These are phyloP conservation scores for Breviolum minutum DNA, from an alignment of 73 alveolate genomes.

Conservation along the genomic window DNA sequence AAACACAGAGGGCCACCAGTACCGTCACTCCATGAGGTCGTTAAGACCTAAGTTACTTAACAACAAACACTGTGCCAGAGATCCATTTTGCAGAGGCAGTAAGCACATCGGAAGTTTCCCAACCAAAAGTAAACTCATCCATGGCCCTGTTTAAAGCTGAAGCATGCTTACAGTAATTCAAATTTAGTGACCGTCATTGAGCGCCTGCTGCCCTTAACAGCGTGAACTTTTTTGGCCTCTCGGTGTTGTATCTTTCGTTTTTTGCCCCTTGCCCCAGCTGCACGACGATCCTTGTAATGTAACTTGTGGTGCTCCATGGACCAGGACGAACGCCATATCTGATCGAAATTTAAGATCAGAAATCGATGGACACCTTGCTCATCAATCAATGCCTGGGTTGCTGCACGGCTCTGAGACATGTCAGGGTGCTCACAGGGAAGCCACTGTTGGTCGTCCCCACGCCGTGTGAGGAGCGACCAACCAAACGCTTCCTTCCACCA, in stretches of 20 bases:
- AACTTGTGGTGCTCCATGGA: not conserved
- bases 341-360: conserved; percentile 10
- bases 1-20: conserved; percentile 5
- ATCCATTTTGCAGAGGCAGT: not conserved
- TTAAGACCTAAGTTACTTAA: not conserved
- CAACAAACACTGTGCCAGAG: not conserved
- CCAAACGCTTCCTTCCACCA: not conserved
- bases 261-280: not conserved
- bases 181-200: not conserved
- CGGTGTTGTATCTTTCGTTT: not conserved
- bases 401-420: not conserved
- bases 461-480: not conserved
- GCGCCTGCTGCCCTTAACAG: not conserved
- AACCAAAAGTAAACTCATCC: too few species aligned
- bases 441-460: not conserved
- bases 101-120: not conserved
- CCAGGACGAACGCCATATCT: not conserved
- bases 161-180: not conserved
- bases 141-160: too few species aligned
- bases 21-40: conserved; percentile 8
- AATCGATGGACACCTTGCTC: not conserved
- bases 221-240: not conserved
- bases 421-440: conserved; percentile 16
- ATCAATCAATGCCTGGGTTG: not conserved
- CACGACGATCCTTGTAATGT: not conserved